Evolutionary conservation across 306 rosid species (phyloP), one percentile per base, ranked within the genome.

Genomic region (Calophaca sinica): DNA sequence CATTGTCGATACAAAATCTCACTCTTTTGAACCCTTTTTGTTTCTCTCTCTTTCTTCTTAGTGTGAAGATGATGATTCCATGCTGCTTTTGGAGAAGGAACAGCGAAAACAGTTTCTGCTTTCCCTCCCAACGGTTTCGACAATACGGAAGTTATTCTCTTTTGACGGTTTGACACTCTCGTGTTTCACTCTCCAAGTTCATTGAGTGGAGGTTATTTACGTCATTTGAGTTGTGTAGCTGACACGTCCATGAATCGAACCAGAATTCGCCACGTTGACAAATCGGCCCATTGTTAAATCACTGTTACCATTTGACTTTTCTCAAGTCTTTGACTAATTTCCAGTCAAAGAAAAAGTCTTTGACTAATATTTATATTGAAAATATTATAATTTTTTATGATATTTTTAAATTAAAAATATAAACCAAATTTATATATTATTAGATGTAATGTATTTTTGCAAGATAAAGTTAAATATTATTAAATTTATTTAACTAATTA

Each of bases 221-320:
- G 92, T 86, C 83, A 61, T 68, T 68, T 35, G 1, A 3, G 0
- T 1, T 14, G 0, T 50, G 20, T 7, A 2, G 58, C 46, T n/a
- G 68, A 85, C 89, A 88, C 89, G 91, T 85, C 80, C 45, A 13
- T 0, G 5, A 33, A 7, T 4, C 93, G 78, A 61, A 82, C 81
- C 73, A 83, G 42, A 57, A 72, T 29, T 62, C 46, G 89, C 83
- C 96, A 90, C 89, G 62, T 68, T 14, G 29, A 62, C 81, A 0
- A 9, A 0, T 2, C 2, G 66, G 69, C 5, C 67, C 84, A 5
- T 31, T 1, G 26, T 0, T 20, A 20, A 1, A 20, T 20, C 7
- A 8, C 3, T 7, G 26, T 62, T 11, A 68, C 20, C 2, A 3
- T 71, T 54, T 79, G 53, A 53, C 62, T 52, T 12, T 61, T 61